phyloP scores from a whole-genome alignment of 73 alveolate species.

The Durusdinium trenchii region DNA sequence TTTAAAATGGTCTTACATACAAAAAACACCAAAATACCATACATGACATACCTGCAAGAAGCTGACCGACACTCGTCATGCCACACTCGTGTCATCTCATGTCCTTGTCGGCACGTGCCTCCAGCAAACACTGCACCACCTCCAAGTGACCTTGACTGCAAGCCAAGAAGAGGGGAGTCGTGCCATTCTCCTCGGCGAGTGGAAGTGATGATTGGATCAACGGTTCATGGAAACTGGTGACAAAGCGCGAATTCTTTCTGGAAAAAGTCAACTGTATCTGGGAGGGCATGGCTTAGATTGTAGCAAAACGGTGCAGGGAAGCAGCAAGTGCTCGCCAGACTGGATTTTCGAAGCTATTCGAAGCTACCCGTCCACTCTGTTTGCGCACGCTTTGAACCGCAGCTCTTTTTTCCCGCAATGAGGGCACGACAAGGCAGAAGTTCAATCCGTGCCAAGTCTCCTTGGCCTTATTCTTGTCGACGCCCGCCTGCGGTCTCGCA shows the following conservation, averaged over 20 bases:
- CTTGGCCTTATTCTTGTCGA: background rate
- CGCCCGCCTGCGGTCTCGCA: background rate
- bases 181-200: background rate
- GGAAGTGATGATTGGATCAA: no score
- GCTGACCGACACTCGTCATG: background rate
- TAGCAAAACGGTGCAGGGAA: no score
- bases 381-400: background rate
- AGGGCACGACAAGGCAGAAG: background rate
- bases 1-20: no score
- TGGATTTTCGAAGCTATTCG: background rate
- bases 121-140: background rate
- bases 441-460: background rate
- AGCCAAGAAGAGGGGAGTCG: background rate
- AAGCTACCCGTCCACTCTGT: background rate
- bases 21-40: background rate
- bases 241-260: background rate
- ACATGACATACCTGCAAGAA: background rate
- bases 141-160: background rate
- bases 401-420: background rate
- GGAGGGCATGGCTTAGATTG: no score
- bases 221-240: no score
- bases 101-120: slow-evolving; percentile 1
- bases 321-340: background rate
- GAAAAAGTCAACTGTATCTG: background rate
- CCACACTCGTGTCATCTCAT: background rate